phyloP scores from a whole-genome alignment of 768 basidiomycete genomes.

The Serendipita sp. region DNA sequence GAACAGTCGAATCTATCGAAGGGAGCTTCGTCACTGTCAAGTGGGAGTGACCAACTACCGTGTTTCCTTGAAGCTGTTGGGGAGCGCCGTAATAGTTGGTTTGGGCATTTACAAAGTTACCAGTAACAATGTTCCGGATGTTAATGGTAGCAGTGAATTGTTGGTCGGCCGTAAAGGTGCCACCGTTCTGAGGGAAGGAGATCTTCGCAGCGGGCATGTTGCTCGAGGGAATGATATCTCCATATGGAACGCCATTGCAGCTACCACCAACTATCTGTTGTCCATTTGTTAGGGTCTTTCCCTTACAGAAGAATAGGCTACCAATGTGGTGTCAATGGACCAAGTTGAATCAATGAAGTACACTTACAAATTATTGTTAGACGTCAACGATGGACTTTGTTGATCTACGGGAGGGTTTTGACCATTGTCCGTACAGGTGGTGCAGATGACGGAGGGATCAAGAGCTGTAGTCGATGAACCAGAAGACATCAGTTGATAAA shows the following conservation, averaged over 20 bases:
- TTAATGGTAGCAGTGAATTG: slow-evolving; percentile 36
- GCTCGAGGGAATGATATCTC: slow-evolving; percentile 30
- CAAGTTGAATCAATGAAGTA: neutral
- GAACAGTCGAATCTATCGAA: slow-evolving; percentile 25
- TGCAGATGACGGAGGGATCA: neutral
- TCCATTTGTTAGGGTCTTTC: slow-evolving; percentile 31
- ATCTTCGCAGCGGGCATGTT: slow-evolving; percentile 37
- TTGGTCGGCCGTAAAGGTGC: slow-evolving; percentile 27
- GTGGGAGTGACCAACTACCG: slow-evolving; percentile 39
- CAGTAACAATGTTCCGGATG: slow-evolving; percentile 31
- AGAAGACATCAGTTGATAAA: neutral
- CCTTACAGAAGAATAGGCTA: slow-evolving; percentile 33
- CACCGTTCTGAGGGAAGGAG: slow-evolving; percentile 23
- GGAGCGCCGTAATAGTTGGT: slow-evolving; percentile 40
- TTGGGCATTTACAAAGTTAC: slow-evolving; percentile 40
- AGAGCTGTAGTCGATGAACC: neutral
- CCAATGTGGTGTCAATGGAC: neutral
- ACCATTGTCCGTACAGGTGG: neutral
- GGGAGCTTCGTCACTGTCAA: slow-evolving; percentile 33
- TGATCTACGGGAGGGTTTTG: slow-evolving; percentile 1
- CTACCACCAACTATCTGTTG: slow-evolving; percentile 33
- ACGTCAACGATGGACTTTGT: neutral
- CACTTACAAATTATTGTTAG: neutral
- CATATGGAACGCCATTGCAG: slow-evolving; percentile 43
- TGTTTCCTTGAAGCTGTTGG: slow-evolving; percentile 24